Evolutionary conservation across 345 rosid species (phyloP), one percentile per base, ranked within the genome.

Genomic region (Sisymbrium altissimum): DNA sequence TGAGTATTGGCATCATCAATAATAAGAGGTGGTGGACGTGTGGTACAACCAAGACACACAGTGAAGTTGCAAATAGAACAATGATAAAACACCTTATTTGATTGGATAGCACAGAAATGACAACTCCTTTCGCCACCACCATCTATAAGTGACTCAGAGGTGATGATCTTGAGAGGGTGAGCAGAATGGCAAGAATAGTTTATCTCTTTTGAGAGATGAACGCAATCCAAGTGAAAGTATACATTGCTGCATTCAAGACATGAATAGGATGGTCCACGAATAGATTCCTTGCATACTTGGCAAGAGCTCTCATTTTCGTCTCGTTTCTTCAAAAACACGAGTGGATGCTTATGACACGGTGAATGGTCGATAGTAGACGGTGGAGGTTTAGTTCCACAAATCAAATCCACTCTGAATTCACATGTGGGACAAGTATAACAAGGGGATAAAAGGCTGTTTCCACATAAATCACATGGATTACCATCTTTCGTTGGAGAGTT

Each of bases 51-150:
- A 54, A 54, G 13, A 7, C 63, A 41, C 29, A 30, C 1, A 0
- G 40, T 54, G 17, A 68, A 68, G 6, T 68, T 68, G 73, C 73
- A 68, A 10, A 55, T 1, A 1, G 18, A 25, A 30, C 73, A 69
- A 30, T 30, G 65, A 56, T 56, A 56, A 25, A 68, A 8, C 64
- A 40, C 2, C 0, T 27, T 68, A 29, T 15, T 4, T 10, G 12
- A 32, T 54, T 39, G 9, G 33, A 17, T 7, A 2, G 3, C 25
- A 40, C 73, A 68, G 2, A 55, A 40, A 55, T 4, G 4, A n/a
- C 73, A 68, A n/a, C 3, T 29, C 9, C 55, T 18, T 0, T 41
- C 13, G 12, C 12, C 40, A n/a, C 32, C 73, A 12, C 55, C 40
- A 30, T 11, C 41, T 1, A 3, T 8, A 32, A 64, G 41, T 64